Conservation (phyloP, 306 rosid species). For the Vachellia pachyceras region DNA sequence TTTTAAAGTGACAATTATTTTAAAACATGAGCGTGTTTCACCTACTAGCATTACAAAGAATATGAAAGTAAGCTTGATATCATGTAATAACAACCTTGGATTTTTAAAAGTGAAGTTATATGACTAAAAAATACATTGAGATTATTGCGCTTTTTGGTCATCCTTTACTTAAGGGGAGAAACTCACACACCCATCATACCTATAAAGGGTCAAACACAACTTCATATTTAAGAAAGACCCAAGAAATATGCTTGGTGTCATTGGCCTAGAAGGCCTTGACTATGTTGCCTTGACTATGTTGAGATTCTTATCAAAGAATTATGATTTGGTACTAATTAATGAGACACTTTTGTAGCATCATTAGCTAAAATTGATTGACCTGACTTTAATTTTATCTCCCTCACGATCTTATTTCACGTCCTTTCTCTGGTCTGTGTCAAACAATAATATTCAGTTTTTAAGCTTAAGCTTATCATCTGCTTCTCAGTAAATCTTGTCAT, state of each 20-base stretch:
- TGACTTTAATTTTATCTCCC: not conserved
- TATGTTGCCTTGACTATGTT: too few species aligned
- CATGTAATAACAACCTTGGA: not conserved
- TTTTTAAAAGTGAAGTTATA: not conserved
- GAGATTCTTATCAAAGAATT: not conserved
- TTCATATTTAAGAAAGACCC: too few species aligned
- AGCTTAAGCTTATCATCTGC: not conserved
- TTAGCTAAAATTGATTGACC: constrained; percentile 19
- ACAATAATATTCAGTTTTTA: not conserved
- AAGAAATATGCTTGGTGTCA: too few species aligned
- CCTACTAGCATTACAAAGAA: not conserved
- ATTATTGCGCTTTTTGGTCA: not conserved
- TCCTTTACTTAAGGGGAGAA: too few species aligned
- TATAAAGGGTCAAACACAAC: too few species aligned
- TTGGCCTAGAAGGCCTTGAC: too few species aligned
- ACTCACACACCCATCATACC: too few species aligned
- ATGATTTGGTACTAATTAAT: not conserved
- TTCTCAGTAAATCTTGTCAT: not conserved
- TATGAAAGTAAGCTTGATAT: not conserved
- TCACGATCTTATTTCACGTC: not conserved
- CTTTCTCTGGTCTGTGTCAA: not conserved
- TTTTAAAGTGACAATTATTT: not conserved
- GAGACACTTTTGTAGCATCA: not conserved
- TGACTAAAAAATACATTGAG: not conserved
- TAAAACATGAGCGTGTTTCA: not conserved